phyloP scores from a whole-genome alignment of 1,139 yeast genomes.

The Yamadazyma dushanensis region DNA sequence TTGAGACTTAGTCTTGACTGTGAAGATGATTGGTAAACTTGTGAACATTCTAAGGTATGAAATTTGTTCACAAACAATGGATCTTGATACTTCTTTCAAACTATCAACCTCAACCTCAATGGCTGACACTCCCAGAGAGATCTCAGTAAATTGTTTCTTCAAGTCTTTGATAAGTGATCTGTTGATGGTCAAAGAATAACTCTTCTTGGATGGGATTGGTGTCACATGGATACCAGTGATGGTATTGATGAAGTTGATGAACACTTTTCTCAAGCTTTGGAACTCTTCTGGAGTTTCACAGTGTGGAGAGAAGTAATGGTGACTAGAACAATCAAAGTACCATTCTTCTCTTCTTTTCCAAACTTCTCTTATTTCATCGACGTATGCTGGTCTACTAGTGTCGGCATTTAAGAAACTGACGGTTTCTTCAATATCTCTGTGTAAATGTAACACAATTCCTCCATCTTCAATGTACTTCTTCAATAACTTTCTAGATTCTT shows the following conservation, averaged over 20 bases:
- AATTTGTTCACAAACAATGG: conserved; percentile 72
- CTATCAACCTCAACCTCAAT: conserved; percentile 82
- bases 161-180: conserved; percentile 28
- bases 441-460: conserved; percentile 84
- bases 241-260: conserved; percentile 56
- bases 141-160: conserved; percentile 33
- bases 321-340: conserved; percentile 81
- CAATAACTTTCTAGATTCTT: conserved; percentile 62
- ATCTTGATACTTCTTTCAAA: conserved; percentile 48
- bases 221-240: conserved; percentile 58
- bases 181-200: conserved; percentile 72
- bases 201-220: conserved; percentile 53
- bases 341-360: conserved; percentile 81
- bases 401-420: conserved; percentile 73
- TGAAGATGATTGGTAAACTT: conserved; percentile 77
- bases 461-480: conserved; percentile 55
- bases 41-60: conserved; percentile 62
- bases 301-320: conserved; percentile 74
- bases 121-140: conserved; percentile 65
- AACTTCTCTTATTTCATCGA: conserved; percentile 74
- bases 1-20: conserved; percentile 74
- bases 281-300: conserved; percentile 60
- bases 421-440: conserved; percentile 82
- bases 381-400: conserved; percentile 83
- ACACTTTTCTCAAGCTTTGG: conserved; percentile 55